phyloP scores from a whole-genome alignment of 345 rosid genomes.

The Linum trigynum region DNA sequence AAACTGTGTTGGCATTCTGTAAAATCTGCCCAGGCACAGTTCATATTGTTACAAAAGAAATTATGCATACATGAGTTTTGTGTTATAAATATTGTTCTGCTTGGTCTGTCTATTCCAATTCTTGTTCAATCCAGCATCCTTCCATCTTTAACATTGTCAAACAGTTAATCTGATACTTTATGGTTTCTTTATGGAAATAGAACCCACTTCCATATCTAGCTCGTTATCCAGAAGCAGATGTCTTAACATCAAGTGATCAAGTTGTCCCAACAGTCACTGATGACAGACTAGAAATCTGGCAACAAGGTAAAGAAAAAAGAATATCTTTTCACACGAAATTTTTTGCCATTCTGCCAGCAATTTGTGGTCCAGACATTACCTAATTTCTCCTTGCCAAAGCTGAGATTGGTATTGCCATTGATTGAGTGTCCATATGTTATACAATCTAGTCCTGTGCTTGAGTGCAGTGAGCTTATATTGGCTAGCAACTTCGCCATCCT shows the following conservation, averaged over 20 bases:
- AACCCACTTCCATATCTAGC: conserved; percentile 92
- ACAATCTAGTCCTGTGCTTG: too few species aligned
- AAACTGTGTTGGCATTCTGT: neutral
- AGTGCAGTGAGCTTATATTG: too few species aligned
- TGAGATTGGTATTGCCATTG: too few species aligned
- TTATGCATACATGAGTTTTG: neutral
- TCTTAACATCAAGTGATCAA: conserved; percentile 90
- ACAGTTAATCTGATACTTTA: conserved; percentile 10
- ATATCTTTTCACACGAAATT: too few species aligned
- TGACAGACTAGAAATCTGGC: conserved; percentile 93
- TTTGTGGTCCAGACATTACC: neutral
- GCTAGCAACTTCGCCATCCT: too few species aligned
- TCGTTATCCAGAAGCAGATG: conserved; percentile 89
- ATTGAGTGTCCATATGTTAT: too few species aligned
- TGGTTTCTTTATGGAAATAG: conserved; percentile 37
- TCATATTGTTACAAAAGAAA: neutral
- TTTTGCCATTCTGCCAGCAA: too few species aligned
- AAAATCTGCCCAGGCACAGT: neutral
- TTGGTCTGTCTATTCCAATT: neutral
- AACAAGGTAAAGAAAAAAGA: conserved; percentile 49
- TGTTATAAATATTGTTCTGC: too few species aligned
- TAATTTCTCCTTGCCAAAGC: neutral
- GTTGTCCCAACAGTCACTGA: conserved; percentile 90
- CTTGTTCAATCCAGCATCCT: neutral
- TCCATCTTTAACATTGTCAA: neutral